Evolutionary conservation across 2,329 filamentous ascomycete species (phyloP).

Genomic region (Aaosphaeria pasadenensis): DNA sequence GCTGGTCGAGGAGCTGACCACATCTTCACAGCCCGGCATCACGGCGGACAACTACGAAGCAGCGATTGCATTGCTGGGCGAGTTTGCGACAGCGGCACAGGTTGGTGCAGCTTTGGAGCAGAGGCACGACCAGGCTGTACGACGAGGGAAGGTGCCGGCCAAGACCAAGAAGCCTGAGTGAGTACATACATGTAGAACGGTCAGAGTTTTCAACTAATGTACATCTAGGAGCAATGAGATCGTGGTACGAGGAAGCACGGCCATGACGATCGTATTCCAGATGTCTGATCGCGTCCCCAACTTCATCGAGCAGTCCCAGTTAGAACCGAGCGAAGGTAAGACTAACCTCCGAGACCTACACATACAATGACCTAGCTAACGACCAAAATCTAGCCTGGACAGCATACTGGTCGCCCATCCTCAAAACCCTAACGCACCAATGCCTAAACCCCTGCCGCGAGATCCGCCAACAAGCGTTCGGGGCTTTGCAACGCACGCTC

Average conservation of each 20-base stretch:
- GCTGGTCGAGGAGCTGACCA: slow-evolving; percentile 74
- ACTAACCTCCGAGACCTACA: neutral
- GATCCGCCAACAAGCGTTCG: slow-evolving; percentile 84
- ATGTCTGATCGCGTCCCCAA: slow-evolving; percentile 79
- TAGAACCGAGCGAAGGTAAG: slow-evolving; percentile 79
- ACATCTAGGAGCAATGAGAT: slow-evolving; percentile 53
- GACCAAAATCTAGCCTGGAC: slow-evolving; percentile 70
- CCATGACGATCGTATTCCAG: slow-evolving; percentile 76
- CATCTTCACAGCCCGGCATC: slow-evolving; percentile 72
- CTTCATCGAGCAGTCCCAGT: slow-evolving; percentile 88
- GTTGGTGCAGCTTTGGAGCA: slow-evolving; percentile 70
- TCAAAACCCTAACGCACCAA: slow-evolving; percentile 82
- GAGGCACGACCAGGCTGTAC: slow-evolving; percentile 56
- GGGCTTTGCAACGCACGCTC: slow-evolving; percentile 79
- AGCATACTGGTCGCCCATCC: slow-evolving; percentile 95
- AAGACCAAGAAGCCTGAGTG: slow-evolving; percentile 56
- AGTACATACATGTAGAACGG: slow-evolving; percentile 13
- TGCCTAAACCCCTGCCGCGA: slow-evolving; percentile 94
- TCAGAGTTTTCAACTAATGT: neutral
- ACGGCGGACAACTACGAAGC: slow-evolving; percentile 96
- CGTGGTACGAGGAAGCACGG: slow-evolving; percentile 74
- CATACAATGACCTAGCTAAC: slow-evolving; percentile 1
- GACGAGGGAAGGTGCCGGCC: slow-evolving; percentile 50
- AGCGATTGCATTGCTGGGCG: slow-evolving; percentile 77
- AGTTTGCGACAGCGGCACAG: slow-evolving; percentile 82